These are phyloP conservation scores for Skeletonema grethae DNA, from an alignment of 108 stramenopile species.

Conservation along the genomic window DNA sequence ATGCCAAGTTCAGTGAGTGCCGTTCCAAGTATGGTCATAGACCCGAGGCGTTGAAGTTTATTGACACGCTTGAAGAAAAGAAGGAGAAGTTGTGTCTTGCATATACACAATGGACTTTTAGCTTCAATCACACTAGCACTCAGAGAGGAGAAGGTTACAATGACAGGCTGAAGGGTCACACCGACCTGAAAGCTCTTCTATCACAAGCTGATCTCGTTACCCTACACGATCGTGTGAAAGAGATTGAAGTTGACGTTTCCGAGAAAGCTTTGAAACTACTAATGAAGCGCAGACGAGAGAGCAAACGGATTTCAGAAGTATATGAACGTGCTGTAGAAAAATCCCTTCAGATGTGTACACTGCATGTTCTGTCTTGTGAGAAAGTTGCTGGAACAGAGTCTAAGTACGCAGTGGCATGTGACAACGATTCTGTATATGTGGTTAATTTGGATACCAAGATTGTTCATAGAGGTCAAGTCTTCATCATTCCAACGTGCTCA, in stretches of 20 bases:
- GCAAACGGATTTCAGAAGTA: neutral
- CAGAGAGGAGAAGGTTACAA: too few species aligned
- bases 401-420: neutral
- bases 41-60: too few species aligned
- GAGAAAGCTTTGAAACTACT: neutral
- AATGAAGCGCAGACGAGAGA: neutral
- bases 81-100: too few species aligned
- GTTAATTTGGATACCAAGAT: neutral
- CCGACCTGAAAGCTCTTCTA: neutral
- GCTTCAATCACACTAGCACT: too few species aligned
- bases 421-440: neutral
- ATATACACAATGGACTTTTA: too few species aligned
- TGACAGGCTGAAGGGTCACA: neutral
- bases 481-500: slow-evolving; percentile 1
- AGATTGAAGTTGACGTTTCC: neutral
- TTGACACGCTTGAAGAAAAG: too few species aligned
- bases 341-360: neutral
- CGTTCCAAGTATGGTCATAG: too few species aligned
- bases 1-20: too few species aligned
- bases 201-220: neutral
- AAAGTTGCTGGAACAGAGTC: neutral
- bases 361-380: neutral
- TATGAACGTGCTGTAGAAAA: neutral
- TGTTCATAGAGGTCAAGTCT: neutral
- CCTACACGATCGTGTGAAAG: neutral